Evolutionary conservation across 192 early-diverging fungal species (phyloP).

Genomic region (Coemansia asiatica): DNA sequence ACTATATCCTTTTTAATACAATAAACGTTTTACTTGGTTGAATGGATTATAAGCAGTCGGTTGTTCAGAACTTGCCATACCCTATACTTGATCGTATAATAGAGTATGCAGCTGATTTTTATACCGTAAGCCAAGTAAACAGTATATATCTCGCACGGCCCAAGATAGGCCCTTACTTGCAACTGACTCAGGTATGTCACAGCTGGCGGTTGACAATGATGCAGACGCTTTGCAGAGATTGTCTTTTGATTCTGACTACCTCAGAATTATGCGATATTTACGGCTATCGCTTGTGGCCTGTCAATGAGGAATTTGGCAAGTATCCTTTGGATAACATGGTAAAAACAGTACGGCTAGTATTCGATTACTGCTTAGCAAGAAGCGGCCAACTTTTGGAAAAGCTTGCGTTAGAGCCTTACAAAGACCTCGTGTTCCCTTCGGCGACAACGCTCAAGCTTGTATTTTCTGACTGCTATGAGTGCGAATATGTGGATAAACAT

Average conservation of each 20-base stretch:
- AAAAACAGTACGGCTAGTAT: background rate
- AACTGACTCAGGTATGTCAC: background rate
- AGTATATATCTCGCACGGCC: background rate
- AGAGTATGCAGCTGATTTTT: slow-evolving; percentile 8
- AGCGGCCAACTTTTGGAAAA: background rate
- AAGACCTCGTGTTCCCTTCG: background rate
- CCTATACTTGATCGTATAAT: background rate
- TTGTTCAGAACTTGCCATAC: slow-evolving; percentile 1
- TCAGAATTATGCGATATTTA: background rate
- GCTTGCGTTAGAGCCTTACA: background rate
- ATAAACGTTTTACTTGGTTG: background rate
- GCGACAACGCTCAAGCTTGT: slow-evolving; percentile 1
- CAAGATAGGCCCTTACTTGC: background rate
- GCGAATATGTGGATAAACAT: background rate
- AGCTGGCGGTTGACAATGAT: slow-evolving; percentile 9
- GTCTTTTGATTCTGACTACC: background rate
- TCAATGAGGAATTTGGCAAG: background rate
- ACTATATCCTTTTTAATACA: background rate
- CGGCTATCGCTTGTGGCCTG: slow-evolving; percentile 9
- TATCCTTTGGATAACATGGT: background rate
- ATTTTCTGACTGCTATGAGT: background rate
- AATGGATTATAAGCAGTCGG: background rate
- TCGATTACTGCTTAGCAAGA: background rate
- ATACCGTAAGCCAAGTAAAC: background rate
- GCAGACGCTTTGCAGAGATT: slow-evolving; percentile 2